Base-by-base conservation (phyloP, 208 protist species). In the Borovskyia barvae region DNA sequence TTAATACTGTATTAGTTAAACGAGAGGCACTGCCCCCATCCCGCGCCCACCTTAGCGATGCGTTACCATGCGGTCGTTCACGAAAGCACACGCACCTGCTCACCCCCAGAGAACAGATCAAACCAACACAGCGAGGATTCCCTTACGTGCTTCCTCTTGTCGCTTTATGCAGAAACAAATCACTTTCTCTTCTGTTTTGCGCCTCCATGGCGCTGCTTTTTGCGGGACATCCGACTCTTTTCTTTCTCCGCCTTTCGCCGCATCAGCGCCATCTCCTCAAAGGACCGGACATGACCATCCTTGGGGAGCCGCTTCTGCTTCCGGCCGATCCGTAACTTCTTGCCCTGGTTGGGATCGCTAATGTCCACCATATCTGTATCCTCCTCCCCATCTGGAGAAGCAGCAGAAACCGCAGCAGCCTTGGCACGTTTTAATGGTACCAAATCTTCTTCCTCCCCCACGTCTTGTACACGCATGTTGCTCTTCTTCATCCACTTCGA, bases 381-480 rank as follows among this genome's bases (percentile, higher is more conserved):
- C 19, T 60, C 65, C 9, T 80, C 70, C 32, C 58, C 75, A 22
- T 56, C 68, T 9, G 41, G 17, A 22, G 49, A 28, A 40, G 46
- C 37, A 39, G 39, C 26, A 24, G 55, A 74, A 46, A 63, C 47
- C 15, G 66, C 72, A 0, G 89, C 85, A 6, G 78, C 83, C 26
- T 78, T 75, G 3, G 86, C 86, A 12, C 84, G 78, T 39, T 87
- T 71, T 20, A 96, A 41, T 19, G 86, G 82, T 5, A 72, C 86
- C 22, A 93, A 56, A 55, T 96, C 90, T 63, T 96, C 90, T 70
- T 93, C 90, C 69, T 96, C 90, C 22, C 90, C 90, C 35, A 88
- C 86, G 56, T 96, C 90, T 51, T 96, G 90, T 53, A 96, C 90
- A 59, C 90, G 90, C 77, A 93, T 78, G 63, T 96, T 96, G 69